Conservation (phyloP, 176 grass and related monocot species). For the Avena insularis region DNA sequence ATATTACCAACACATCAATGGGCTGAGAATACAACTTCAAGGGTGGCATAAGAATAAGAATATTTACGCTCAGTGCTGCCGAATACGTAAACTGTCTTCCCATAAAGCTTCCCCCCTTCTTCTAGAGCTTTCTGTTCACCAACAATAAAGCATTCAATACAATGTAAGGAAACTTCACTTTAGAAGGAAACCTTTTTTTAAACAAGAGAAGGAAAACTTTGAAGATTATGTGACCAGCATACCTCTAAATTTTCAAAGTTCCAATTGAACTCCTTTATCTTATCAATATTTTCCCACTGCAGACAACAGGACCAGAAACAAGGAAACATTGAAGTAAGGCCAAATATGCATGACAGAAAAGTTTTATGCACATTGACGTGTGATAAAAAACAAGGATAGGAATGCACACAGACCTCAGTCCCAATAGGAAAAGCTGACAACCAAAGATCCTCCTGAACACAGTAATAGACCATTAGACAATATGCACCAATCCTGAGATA, state of each 20-base stretch:
- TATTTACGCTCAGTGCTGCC: slow-evolving; percentile 84
- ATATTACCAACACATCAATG: neutral
- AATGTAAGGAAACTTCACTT: slow-evolving; percentile 17
- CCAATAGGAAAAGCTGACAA: slow-evolving; percentile 67
- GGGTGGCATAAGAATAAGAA: neutral
- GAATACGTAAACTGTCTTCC: slow-evolving; percentile 89
- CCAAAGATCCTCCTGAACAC: slow-evolving; percentile 80
- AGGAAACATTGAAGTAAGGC: neutral
- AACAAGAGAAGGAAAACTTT: neutral
- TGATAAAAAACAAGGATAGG: neutral
- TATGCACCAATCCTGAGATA: neutral
- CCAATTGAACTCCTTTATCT: slow-evolving; percentile 84
- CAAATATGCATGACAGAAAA: neutral
- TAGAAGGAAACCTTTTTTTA: neutral
- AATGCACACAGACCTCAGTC: slow-evolving; percentile 63
- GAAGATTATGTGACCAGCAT: slow-evolving; percentile 15
- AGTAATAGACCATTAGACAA: slow-evolving; percentile 31
- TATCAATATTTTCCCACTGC: slow-evolving; percentile 97
- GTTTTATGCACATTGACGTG: neutral
- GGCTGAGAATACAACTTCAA: neutral
- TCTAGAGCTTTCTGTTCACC: slow-evolving; percentile 71
- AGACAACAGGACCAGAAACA: slow-evolving; percentile 1
- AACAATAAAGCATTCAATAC: slow-evolving; percentile 30
- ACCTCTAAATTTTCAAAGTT: slow-evolving; percentile 94
- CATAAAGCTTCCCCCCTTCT: slow-evolving; percentile 76